These are phyloP conservation scores for Arthromyces matolae DNA, from an alignment of 768 basidiomycete species.

Conservation along the genomic window DNA sequence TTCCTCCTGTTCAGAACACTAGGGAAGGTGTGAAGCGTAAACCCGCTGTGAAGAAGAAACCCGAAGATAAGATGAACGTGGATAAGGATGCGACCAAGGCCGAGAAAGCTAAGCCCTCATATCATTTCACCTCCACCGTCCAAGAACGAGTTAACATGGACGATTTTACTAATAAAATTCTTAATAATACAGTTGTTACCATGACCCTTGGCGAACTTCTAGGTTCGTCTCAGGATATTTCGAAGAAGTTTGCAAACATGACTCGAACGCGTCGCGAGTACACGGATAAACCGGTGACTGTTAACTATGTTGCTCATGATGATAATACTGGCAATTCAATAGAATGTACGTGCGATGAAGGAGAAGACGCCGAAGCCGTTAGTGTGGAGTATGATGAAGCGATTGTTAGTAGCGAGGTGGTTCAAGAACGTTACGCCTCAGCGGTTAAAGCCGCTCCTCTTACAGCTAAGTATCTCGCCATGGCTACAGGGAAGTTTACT, in stretches of 20 bases:
- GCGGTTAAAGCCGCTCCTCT: too few species aligned
- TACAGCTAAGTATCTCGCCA: too few species aligned
- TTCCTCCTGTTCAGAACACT: too few species aligned
- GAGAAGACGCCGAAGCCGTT: too few species aligned
- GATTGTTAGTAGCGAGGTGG: too few species aligned
- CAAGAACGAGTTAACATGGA: conserved; percentile 1
- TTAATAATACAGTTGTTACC: neutral
- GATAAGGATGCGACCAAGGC: too few species aligned
- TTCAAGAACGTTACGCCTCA: too few species aligned
- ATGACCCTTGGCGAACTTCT: neutral
- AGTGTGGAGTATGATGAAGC: too few species aligned
- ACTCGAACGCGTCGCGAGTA: conserved; percentile 12
- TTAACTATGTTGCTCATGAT: too few species aligned
- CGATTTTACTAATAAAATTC: neutral
- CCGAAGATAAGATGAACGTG: neutral
- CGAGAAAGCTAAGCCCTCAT: neutral
- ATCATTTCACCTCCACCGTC: neutral
- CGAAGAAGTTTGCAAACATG: conserved; percentile 6
- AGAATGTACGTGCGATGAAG: too few species aligned
- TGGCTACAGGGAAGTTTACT: too few species aligned
- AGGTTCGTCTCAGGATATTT: neutral
- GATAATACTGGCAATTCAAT: too few species aligned
- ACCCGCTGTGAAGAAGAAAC: neutral
- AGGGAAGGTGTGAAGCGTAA: neutral
- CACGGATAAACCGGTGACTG: neutral